Evolutionary conservation across 306 rosid species (phyloP), one percentile per base, ranked within the genome.

Genomic region (Lablab purpureus): DNA sequence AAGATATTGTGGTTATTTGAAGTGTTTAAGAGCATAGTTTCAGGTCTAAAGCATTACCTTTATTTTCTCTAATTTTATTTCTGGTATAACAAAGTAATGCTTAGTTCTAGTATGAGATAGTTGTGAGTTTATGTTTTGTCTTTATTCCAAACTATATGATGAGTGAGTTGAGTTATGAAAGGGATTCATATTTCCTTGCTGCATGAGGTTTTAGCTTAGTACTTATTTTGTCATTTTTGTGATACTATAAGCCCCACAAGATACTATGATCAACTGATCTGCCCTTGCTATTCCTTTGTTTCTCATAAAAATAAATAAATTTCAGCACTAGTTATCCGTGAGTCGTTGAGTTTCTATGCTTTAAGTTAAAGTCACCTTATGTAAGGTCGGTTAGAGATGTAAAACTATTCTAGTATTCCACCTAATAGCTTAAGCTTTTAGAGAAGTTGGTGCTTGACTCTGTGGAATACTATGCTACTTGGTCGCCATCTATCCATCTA

Each of bases 81-180:
- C 40, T 34, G 15, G 55, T 70, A 49, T 37, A 37, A 78, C 25
- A 25, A 78, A 55, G 76, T 56, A 18, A n/a, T 28, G 59, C 41
- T n/a, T 55, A 18, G 70, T 68, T 27, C 49, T 41, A 7, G 70
- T 52, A 19, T 47, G 9, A 28, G 60, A 40, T 40, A n/a, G 69
- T n/a, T 77, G 23, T 50, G 64, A 66, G 56, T 54, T 63, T 76
- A 23, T 47, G 72, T 47, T 63, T 47, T 63, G 40, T 50, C 52
- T 37, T 50, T 74, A 36, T 36, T 8, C 40, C n/a, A 51, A 6
- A 27, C 51, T 11, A 10, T 40, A 50, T 46, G 49, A 56, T 23
- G 32, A 40, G 30, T 19, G 23, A 77, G 54, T 67, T 46, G 68
- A 52, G 56, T 2, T 58, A 54, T 11, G 67, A 40, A 55, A 67